These are phyloP conservation scores for Vanrija sp. DNA, from an alignment of 1,284 basidiomycete species.

Conservation along the genomic window DNA sequence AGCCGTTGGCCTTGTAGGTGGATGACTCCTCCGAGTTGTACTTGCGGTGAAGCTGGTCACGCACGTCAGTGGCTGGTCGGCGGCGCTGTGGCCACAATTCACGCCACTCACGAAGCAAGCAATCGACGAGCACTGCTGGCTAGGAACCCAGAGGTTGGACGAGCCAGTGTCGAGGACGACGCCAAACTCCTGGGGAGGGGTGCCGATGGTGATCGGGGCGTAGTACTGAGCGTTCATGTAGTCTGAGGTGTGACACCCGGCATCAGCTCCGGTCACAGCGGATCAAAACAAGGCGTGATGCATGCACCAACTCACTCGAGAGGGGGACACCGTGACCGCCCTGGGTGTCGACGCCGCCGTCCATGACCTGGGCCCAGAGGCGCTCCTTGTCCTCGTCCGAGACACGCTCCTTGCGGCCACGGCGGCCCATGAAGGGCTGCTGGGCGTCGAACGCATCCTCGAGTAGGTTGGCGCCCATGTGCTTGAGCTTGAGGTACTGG, in stretches of 20 bases:
- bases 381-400: slow-evolving; percentile 60
- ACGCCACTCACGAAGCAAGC: slow-evolving; percentile 73
- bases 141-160: slow-evolving; percentile 63
- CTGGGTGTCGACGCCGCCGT: slow-evolving; percentile 50
- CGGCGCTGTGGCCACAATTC: not conserved
- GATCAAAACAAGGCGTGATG: not conserved
- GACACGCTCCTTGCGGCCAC: slow-evolving; percentile 51
- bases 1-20: slow-evolving; percentile 88
- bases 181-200: slow-evolving; percentile 52
- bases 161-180: slow-evolving; percentile 67
- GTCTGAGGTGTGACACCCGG: slow-evolving; percentile 54
- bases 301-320: slow-evolving; percentile 71
- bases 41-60: slow-evolving; percentile 67
- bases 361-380: slow-evolving; percentile 69
- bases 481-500: slow-evolving; percentile 82
- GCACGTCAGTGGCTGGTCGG: not conserved
- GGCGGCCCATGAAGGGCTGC: slow-evolving; percentile 66
- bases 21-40: slow-evolving; percentile 82
- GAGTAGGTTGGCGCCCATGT: slow-evolving; percentile 49
- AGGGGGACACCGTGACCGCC: slow-evolving; percentile 87
- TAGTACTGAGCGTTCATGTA: slow-evolving; percentile 99
- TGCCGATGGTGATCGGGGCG: slow-evolving; percentile 75
- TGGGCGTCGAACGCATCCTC: slow-evolving; percentile 50
- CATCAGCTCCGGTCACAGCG: not conserved
- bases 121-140: slow-evolving; percentile 82